phyloP scores from a whole-genome alignment of 192 early-diverging fungal genomes.

The Kickxella alabastrina region DNA sequence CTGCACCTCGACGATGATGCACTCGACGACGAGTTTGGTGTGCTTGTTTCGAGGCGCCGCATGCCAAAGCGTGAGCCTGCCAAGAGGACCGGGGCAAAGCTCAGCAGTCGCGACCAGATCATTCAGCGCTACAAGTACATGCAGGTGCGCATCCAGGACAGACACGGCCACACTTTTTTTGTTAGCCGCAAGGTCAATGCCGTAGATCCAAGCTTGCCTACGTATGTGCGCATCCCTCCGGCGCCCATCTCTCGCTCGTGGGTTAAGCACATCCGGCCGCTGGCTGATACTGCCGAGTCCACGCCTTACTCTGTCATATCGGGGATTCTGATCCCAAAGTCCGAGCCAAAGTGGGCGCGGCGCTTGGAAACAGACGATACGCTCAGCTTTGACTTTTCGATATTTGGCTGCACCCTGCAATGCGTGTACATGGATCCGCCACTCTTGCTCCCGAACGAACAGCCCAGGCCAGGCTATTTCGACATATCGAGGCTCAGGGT shows the following conservation, averaged over 20 bases:
- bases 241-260: conserved; percentile 81
- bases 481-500: conserved; percentile 19
- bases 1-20: conserved; percentile 69
- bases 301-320: conserved; percentile 27
- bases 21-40: conserved; percentile 75
- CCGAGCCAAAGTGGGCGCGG: conserved; percentile 26
- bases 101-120: conserved; percentile 61
- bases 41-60: conserved; percentile 42
- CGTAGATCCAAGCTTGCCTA: conserved; percentile 79
- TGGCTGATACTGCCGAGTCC: conserved; percentile 28
- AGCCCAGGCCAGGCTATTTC: conserved; percentile 33
- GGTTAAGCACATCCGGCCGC: conserved; percentile 71
- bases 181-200: conserved; percentile 80
- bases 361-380: conserved; percentile 24
- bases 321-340: conserved; percentile 32
- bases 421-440: conserved; percentile 92
- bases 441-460: conserved; percentile 52
- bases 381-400: conserved; percentile 31
- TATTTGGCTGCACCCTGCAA: conserved; percentile 69
- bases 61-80: conserved; percentile 28
- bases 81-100: conserved; percentile 51
- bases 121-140: conserved; percentile 81
- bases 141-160: conserved; percentile 83
- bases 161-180: conserved; percentile 78
- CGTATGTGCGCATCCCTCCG: conserved; percentile 84